These are phyloP conservation scores for Spergularia marina DNA, from an alignment of 148 eudicot species.

Conservation along the genomic window DNA sequence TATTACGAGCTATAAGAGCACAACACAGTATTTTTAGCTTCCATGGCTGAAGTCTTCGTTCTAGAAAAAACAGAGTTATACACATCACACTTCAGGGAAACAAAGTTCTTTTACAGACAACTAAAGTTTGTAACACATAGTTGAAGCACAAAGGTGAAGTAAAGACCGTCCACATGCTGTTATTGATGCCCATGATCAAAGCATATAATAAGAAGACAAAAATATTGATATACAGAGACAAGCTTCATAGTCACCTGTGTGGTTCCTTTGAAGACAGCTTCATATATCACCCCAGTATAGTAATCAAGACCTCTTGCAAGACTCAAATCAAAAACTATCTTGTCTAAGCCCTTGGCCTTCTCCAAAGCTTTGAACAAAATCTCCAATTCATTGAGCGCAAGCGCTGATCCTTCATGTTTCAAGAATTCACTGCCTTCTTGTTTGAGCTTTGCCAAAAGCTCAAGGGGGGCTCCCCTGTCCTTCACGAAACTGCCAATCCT, in stretches of 20 bases:
- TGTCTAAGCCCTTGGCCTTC: slow-evolving; percentile 61
- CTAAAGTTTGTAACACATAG: not conserved
- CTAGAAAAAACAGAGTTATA: not conserved
- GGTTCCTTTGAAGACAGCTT: slow-evolving; percentile 90
- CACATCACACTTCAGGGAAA: not conserved
- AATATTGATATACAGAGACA: not conserved
- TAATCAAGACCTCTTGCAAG: slow-evolving; percentile 99
- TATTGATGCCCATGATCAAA: not conserved
- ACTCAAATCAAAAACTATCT: slow-evolving; percentile 85
- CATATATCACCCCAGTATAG: slow-evolving; percentile 94
- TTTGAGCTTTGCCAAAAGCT: slow-evolving; percentile 64
- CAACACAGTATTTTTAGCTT: not conserved
- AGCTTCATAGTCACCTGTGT: slow-evolving; percentile 58
- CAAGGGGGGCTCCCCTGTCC: slow-evolving; percentile 75
- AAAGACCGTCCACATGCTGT: not conserved
- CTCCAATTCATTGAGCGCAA: slow-evolving; percentile 76
- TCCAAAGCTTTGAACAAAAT: slow-evolving; percentile 73
- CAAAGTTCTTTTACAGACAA: not conserved
- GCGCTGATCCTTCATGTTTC: slow-evolving; percentile 49
- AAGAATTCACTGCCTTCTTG: slow-evolving; percentile 66
- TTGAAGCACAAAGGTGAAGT: not conserved
- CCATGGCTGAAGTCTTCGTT: not conserved
- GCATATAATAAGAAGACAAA: not conserved
- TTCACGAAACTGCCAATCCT: slow-evolving; percentile 75
- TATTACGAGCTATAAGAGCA: not conserved